These are phyloP conservation scores for Houttuynia cordata DNA, from an alignment of 164 flowering plant species.

Conservation along the genomic window DNA sequence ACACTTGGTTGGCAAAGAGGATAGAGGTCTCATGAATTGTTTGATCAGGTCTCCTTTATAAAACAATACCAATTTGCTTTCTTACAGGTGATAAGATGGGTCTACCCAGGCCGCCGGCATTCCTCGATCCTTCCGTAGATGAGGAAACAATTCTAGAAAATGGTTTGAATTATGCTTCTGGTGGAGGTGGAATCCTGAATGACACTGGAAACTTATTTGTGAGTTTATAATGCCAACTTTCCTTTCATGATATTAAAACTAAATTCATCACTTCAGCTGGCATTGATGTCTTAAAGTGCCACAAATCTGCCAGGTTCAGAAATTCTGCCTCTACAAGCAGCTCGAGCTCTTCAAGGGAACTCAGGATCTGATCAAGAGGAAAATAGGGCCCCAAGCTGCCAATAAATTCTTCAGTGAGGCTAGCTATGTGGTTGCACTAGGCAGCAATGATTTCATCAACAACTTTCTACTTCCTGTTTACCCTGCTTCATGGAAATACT, in stretches of 20 bases:
- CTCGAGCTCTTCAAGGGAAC: constrained; percentile 81
- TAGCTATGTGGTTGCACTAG: constrained; percentile 71
- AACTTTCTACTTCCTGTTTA: constrained; percentile 75
- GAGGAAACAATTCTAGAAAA: constrained; percentile 67
- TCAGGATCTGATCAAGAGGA: constrained; percentile 38
- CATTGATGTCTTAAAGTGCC: too few relatives aligned
- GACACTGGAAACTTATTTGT: constrained; percentile 54
- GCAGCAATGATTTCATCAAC: constrained; percentile 98
- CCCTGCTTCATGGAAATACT: constrained; percentile 71
- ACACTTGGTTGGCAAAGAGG: neutral
- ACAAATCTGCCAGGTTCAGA: constrained; percentile 47
- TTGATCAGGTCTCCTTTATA: neutral
- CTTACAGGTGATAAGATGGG: constrained; percentile 67
- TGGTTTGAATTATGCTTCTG: constrained; percentile 92
- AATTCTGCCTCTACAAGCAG: constrained; percentile 63
- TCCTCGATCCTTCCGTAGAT: constrained; percentile 56
- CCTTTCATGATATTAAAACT: too few relatives aligned
- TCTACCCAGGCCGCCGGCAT: constrained; percentile 84
- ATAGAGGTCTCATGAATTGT: too few relatives aligned
- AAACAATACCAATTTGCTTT: too few relatives aligned
- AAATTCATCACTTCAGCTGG: too few relatives aligned
- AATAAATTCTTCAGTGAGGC: constrained; percentile 58
- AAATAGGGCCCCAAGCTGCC: constrained; percentile 49
- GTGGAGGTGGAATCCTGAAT: constrained; percentile 94
- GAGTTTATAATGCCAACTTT: neutral